These are phyloP conservation scores for Alternaria burnsii DNA, from an alignment of 2,329 filamentous ascomycete species.

Conservation along the genomic window DNA sequence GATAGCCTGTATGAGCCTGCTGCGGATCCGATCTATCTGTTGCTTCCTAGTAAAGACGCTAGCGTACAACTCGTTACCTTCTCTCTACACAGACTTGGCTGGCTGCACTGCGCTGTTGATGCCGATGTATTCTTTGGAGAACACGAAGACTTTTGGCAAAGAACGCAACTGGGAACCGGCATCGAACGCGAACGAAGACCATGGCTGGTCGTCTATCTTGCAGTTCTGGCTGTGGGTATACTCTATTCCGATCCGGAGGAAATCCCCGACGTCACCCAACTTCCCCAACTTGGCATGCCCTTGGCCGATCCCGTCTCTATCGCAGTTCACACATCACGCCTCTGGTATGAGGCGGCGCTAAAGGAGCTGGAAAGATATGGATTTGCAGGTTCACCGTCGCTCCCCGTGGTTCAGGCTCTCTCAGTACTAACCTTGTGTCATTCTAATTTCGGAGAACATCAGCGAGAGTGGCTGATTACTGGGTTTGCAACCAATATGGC, in stretches of 20 bases:
- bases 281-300: constrained; percentile 15
- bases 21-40: constrained; percentile 19
- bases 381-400: constrained; percentile 9
- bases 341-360: constrained; percentile 23
- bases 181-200: constrained; percentile 12
- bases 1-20: constrained; percentile 19
- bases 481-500: constrained; percentile 19
- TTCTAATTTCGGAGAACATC: constrained; percentile 22
- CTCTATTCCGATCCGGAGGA: constrained; percentile 15
- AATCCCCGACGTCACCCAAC: constrained; percentile 6
- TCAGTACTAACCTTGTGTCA: constrained; percentile 18
- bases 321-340: constrained; percentile 15
- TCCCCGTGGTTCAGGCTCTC: constrained; percentile 15
- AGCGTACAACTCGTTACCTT: constrained; percentile 14
- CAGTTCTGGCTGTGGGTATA: constrained; percentile 20
- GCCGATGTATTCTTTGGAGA: constrained; percentile 13
- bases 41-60: constrained; percentile 18
- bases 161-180: constrained; percentile 7
- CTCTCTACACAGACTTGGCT: constrained; percentile 19
- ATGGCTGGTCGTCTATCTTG: constrained; percentile 18
- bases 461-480: constrained; percentile 23
- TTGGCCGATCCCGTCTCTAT: constrained; percentile 5
- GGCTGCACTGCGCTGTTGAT: constrained; percentile 21
- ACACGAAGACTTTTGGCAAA: constrained; percentile 19
- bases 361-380: constrained; percentile 17